Conservation (phyloP, 805 yeast species). For the Barnettozyma wickerhamii region DNA sequence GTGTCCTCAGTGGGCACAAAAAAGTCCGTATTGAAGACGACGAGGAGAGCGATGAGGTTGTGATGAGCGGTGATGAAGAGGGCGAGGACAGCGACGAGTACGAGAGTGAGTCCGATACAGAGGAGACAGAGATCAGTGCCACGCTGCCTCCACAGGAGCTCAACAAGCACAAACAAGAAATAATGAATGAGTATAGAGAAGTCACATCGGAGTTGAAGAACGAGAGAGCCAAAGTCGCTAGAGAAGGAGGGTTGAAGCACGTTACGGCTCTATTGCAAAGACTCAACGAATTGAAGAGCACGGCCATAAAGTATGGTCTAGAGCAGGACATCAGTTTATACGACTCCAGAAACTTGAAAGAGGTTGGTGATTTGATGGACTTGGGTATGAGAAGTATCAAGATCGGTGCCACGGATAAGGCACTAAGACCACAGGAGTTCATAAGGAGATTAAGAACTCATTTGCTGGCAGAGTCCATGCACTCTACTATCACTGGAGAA, state of each 20-base stretch:
- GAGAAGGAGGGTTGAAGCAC: conserved; percentile 51
- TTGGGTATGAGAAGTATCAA: conserved; percentile 58
- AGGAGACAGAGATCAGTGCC: background rate
- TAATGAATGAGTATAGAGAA: conserved; percentile 30
- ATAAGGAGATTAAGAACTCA: conserved; percentile 33
- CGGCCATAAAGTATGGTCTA: conserved; percentile 33
- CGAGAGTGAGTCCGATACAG: conserved; percentile 8
- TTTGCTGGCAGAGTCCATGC: conserved; percentile 31
- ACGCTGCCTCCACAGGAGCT: conserved; percentile 1
- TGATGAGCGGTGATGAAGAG: conserved; percentile 10
- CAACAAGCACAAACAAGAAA: conserved; percentile 23
- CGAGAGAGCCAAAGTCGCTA: conserved; percentile 47
- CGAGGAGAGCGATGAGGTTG: conserved; percentile 9
- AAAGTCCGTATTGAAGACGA: conserved; percentile 8
- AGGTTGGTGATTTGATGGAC: conserved; percentile 58
- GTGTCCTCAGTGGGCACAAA: background rate
- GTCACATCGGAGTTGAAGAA: conserved; percentile 26
- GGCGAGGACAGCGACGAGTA: conserved; percentile 12
- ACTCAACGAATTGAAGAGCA: conserved; percentile 44
- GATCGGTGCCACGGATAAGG: conserved; percentile 50
- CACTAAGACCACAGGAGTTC: conserved; percentile 46
- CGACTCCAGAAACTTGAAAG: conserved; percentile 61
- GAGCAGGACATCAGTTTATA: conserved; percentile 44
- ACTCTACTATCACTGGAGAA: background rate
- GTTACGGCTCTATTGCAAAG: conserved; percentile 41